Base-by-base conservation (phyloP, 352 stramenopile genomes). In the Phytophthora citricola region DNA sequence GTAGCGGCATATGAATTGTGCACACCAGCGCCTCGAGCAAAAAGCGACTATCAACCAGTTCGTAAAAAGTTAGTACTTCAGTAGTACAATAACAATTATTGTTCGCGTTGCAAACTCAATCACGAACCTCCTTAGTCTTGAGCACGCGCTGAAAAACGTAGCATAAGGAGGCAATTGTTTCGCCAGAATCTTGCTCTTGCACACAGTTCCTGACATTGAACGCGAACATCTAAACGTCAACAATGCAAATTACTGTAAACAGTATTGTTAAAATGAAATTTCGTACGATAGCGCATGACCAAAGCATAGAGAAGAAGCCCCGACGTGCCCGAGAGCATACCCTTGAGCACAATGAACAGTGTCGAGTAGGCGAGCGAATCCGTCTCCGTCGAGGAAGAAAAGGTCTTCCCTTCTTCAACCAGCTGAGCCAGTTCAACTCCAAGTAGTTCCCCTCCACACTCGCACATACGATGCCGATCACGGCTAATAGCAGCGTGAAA, bases 361-460 rank as follows among this genome's bases (percentile, higher is more conserved):
- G 34, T 53, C 0, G 63, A 74, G 31, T 66, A 70, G 24, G 45
- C 36, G 9, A 78, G 61, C 11, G 55, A 60, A 15, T 61, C 14
- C 15, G 45, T 44, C 39, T 53, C 58, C 24, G 22, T 9, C 9
- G 53, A 50, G 24, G 58, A 66, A 4, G 49, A 38, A 66, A 54
- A 53, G 3, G 46, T 8, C 40, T 43, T 43, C 15, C 58, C n/a
- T 12, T 67, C 49, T 10, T 67, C 29, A 34, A 65, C 32, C 22
- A 69, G 48, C 5, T 58, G 39, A 9, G 71, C 66, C 49, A 78
- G 22, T 34, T 81, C 66, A n/a, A 51, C 56, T 65, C 81, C 85
- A 17, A 87, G 61, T 12, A 84, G 49, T 47, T 89, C 81, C 44
- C 84, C 53, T 89, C 81, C 27, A 82, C 53, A 58, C 72, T 70